Evolutionary conservation across 2,329 filamentous ascomycete species (phyloP), one percentile per base, ranked within the genome.

Genomic region (Ceratocystis papillata): DNA sequence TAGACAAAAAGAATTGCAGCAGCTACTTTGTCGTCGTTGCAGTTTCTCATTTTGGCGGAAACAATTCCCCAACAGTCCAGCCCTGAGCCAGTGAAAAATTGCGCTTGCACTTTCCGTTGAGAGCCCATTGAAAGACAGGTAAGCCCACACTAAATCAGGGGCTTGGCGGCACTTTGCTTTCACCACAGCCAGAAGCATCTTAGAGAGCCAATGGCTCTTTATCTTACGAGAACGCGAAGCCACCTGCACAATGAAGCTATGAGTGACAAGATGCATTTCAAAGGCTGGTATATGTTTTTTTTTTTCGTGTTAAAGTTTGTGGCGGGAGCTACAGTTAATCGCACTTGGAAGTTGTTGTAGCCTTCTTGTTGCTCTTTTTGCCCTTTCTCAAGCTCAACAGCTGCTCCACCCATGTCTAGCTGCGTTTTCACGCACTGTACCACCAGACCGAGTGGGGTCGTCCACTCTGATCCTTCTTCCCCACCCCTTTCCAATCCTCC

Each of bases 71-170:
- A 59, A 59, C 55, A 37, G 25, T 59, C 55, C 7, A 30, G 30
- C 30, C 55, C 30, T n/a, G 55, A 37, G 55, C 55, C 30, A 50
- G 28, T 46, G 60, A 33, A 53, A 50, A 63, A 63, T 17, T 57
- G 65, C 65, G 65, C 65, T 67, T 67, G 44, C 65, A 67, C 30
- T 67, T 67, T 63, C 65, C 61, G 50, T 65, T 62, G 55, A 41
- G 64, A 57, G 62, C 62, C 62, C 20, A 37, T 64, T 25, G 28
- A 15, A 57, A 33, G 25, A 30, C 17, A 57, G 17, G 22, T 33
- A 33, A 57, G 10, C 12, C 53, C 53, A 57, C 22, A 59, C 17
- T 59, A 37, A 59, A 10, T 10, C 55, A 59, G 55, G 55, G 48
- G 48, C 6, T 28, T 28, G 25, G 48, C 8, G 12, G 48, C n/a